phyloP scores from a whole-genome alignment of 805 yeast species.

The Teunomyces atbi region DNA sequence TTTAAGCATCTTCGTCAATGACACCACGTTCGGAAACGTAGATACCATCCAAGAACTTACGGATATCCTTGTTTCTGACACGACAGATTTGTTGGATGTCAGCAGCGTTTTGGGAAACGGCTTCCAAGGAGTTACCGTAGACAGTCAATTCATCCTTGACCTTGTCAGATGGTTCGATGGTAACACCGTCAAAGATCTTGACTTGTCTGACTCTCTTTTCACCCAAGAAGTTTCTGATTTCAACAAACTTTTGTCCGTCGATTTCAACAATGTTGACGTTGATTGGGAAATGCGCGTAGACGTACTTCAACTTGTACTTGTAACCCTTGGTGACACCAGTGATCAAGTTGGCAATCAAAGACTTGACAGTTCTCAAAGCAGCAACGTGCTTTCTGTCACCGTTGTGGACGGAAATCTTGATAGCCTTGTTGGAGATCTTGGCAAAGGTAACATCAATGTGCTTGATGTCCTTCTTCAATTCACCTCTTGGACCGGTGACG shows the following conservation, averaged over 20 bases:
- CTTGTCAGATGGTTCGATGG: conserved; percentile 72
- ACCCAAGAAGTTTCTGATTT: conserved; percentile 99
- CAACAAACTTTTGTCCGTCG: conserved; percentile 73
- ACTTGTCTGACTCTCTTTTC: conserved; percentile 95
- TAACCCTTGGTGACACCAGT: conserved; percentile 99
- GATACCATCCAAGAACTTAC: conserved; percentile 99
- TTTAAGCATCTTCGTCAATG: conserved; percentile 62
- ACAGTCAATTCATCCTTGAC: conserved; percentile 95
- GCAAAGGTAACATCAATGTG: conserved; percentile 94
- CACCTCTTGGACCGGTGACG: conserved; percentile 98
- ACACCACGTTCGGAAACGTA: conserved; percentile 95
- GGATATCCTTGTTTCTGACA: conserved; percentile 99
- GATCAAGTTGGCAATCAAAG: conserved; percentile 89
- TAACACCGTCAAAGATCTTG: conserved; percentile 85
- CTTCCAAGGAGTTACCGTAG: conserved; percentile 94
- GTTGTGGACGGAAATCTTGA: conserved; percentile 92
- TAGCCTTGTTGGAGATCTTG: conserved; percentile 67
- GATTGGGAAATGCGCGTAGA: conserved; percentile 99
- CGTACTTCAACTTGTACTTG: conserved; percentile 99
- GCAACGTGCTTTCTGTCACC: conserved; percentile 99
- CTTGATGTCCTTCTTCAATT: conserved; percentile 81
- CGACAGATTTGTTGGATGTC: conserved; percentile 97
- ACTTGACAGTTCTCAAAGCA: conserved; percentile 97
- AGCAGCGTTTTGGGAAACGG: conserved; percentile 97
- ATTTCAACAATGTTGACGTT: conserved; percentile 88